phyloP scores from a whole-genome alignment of 768 basidiomycete species.

The Kwoniella sp. region DNA sequence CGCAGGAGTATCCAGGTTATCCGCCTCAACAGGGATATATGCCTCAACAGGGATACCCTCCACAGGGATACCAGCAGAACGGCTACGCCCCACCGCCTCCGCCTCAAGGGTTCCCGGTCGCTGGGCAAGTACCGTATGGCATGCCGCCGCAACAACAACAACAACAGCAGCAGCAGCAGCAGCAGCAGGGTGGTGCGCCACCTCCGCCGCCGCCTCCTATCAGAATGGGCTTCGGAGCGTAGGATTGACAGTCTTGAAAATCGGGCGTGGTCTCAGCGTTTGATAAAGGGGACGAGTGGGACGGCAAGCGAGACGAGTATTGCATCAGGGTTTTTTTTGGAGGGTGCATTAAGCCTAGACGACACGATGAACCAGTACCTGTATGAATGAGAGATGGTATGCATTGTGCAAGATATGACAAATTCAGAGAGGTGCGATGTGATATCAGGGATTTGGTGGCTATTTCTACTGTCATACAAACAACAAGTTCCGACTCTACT shows the following conservation, averaged over 20 bases:
- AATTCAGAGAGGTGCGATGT: not conserved
- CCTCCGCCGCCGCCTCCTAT: slow-evolving; percentile 44
- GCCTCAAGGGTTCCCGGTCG: slow-evolving; percentile 42
- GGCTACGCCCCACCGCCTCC: slow-evolving; percentile 39
- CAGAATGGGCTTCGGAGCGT: slow-evolving; percentile 41
- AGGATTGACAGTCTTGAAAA: too few relatives aligned
- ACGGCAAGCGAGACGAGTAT: too few relatives aligned
- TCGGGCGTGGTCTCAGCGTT: too few relatives aligned
- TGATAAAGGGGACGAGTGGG: too few relatives aligned
- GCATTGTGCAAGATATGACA: not conserved
- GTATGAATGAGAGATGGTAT: slow-evolving; percentile 20
- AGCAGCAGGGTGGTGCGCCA: slow-evolving; percentile 19
- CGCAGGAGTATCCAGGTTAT: not conserved
- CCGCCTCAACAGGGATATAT: slow-evolving; percentile 21
- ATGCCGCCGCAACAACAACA: slow-evolving; percentile 12
- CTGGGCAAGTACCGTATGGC: slow-evolving; percentile 28
- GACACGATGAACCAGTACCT: not conserved
- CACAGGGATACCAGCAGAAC: slow-evolving; percentile 27
- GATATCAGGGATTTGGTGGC: not conserved
- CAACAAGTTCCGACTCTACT: not conserved
- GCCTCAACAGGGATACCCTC: slow-evolving; percentile 25
- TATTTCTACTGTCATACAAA: too few relatives aligned
- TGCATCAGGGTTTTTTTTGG: too few relatives aligned
- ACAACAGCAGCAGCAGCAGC: slow-evolving; percentile 5
- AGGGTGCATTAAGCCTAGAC: not conserved